Base-by-base conservation (phyloP, 352 stramenopile species). In the Phytopythium mirpurense region DNA sequence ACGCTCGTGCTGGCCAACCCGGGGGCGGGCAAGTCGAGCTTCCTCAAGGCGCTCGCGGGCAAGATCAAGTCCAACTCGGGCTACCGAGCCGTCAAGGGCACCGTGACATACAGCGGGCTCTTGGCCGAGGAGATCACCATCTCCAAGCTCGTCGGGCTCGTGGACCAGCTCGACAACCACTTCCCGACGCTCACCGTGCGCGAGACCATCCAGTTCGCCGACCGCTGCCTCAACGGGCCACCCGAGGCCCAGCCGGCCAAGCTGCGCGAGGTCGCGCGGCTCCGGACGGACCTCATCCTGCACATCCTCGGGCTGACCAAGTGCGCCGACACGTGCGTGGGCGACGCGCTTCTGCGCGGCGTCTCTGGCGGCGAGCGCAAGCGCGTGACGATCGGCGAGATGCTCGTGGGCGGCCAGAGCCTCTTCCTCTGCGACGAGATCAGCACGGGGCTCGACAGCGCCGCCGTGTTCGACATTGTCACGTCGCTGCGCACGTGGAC, bases 161-260 rank as follows among this genome's bases (percentile, higher is more conserved):
- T 84, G 8, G 73, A 81, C 37, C 73, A 83, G 51, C 59, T 70
- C 16, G 92, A 98, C 64, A 68, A 73, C 24, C 93, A 98, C 70
- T 67, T 86, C 16, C 70, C 92, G n/a, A 77, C 85, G 11, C 69
- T 98, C 26, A 98, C 90, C 2, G 94, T 98, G 2, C 68, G 86
- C 32, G 92, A 98, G 60, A 98, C 94, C 5, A 81, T 98, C 54
- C 62, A 88, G 34, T 98, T 98, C 70, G 84, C 92, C 11, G 95
- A 94, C 57, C 81, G 90, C 35, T 96, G 84, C 57, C 69, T 91
- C 19, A 88, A 74, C 34, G 60, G 62, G 2, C 51, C 51, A 24
- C 49, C 64, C 3, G 56, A 68, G 35, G 21, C 9, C 32, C 57
- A 70, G 38, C 47, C 83, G 42, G 38, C 83, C 42, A 67, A 90